These are phyloP conservation scores for Fusarium denticulatum DNA, from an alignment of 2,329 filamentous ascomycete species.

Conservation along the genomic window DNA sequence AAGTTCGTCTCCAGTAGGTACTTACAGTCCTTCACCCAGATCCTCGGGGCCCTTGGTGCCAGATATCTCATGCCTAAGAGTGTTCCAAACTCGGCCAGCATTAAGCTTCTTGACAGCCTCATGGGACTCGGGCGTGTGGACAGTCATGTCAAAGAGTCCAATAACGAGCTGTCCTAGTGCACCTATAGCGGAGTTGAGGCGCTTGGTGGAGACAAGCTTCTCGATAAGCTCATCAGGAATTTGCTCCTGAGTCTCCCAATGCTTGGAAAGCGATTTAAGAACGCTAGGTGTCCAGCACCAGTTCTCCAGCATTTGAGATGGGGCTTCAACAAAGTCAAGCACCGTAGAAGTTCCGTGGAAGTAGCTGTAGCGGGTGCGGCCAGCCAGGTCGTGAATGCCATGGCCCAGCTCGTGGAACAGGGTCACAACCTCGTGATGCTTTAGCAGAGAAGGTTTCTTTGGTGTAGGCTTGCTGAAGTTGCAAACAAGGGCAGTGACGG, in stretches of 20 bases:
- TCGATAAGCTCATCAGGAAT: constrained; percentile 81
- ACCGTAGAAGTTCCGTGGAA: constrained; percentile 75
- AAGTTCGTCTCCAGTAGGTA: constrained; percentile 2
- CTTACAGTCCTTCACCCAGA: constrained; percentile 65
- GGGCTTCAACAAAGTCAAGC: constrained; percentile 76
- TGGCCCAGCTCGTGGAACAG: constrained; percentile 83
- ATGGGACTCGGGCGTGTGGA: constrained; percentile 77
- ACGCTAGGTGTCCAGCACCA: constrained; percentile 78
- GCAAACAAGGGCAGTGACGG: constrained; percentile 82
- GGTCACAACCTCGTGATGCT: constrained; percentile 85
- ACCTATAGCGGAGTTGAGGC: constrained; percentile 82
- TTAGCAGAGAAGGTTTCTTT: constrained; percentile 80
- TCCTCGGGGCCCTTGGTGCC: constrained; percentile 80
- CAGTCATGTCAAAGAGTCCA: constrained; percentile 84
- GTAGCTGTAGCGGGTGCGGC: constrained; percentile 69
- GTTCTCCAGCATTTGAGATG: constrained; percentile 79
- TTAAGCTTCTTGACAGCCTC: constrained; percentile 74
- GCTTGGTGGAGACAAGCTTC: constrained; percentile 79
- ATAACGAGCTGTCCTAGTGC: constrained; percentile 83
- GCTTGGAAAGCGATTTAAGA: constrained; percentile 73
- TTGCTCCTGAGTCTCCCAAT: constrained; percentile 75
- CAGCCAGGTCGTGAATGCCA: constrained; percentile 75
- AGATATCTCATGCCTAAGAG: constrained; percentile 74
- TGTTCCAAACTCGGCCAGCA: constrained; percentile 75
- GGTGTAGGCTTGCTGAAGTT: constrained; percentile 85